phyloP scores from a whole-genome alignment of 768 basidiomycete genomes.

The Lentinula lateritia region DNA sequence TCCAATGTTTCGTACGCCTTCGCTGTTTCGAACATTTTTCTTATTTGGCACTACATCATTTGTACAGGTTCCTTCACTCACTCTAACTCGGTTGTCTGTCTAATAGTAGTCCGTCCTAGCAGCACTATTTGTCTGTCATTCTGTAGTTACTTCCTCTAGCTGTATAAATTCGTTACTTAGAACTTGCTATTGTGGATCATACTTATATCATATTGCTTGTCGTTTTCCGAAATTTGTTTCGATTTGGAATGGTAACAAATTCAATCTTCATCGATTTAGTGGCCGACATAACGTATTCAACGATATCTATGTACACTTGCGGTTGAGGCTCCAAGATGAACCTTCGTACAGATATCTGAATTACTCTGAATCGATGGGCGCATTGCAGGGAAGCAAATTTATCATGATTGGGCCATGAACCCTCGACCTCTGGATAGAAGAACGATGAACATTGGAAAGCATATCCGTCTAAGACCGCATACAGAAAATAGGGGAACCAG shows the following conservation, averaged over 20 bases:
- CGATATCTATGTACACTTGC: too few relatives aligned
- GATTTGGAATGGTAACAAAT: too few relatives aligned
- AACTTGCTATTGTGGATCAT: slow-evolving; percentile 11
- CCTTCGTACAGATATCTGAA: too few relatives aligned
- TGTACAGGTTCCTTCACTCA: slow-evolving; percentile 53
- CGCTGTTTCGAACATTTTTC: slow-evolving; percentile 23
- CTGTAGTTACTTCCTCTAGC: slow-evolving; percentile 60
- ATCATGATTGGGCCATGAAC: too few relatives aligned
- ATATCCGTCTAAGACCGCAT: slow-evolving; percentile 3
- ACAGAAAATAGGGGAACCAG: slow-evolving; percentile 1
- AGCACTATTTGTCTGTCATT: slow-evolving; percentile 63
- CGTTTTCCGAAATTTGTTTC: neutral
- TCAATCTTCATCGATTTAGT: too few relatives aligned
- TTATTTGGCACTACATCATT: slow-evolving; percentile 32
- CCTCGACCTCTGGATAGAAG: neutral
- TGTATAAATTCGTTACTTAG: slow-evolving; percentile 50
- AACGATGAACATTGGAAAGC: neutral
- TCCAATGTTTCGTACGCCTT: slow-evolving; percentile 33
- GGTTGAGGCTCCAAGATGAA: too few relatives aligned
- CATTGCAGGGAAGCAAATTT: too few relatives aligned
- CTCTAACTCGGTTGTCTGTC: slow-evolving; percentile 58
- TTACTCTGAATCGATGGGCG: too few relatives aligned
- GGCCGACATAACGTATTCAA: too few relatives aligned
- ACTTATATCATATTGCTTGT: slow-evolving; percentile 7
- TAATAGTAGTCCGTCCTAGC: slow-evolving; percentile 52